Conservation (phyloP, 2,329 filamentous ascomycete species). For the Aspergillus spinulosporus region DNA sequence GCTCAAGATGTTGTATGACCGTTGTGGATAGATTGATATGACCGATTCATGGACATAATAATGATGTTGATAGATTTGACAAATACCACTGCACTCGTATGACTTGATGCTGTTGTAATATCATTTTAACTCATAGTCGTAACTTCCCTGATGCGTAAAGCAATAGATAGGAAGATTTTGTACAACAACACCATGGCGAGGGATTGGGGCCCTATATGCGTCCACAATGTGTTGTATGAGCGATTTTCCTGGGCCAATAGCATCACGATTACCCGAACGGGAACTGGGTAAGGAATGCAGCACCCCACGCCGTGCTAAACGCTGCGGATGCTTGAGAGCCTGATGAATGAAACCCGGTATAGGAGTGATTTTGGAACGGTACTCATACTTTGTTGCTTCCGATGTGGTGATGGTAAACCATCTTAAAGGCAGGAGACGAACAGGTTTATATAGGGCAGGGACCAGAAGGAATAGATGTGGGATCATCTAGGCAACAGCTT, state of each 20-base stretch:
- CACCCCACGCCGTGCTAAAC: conserved; percentile 1
- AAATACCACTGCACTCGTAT: conserved; percentile 13
- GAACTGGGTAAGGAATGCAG: not conserved
- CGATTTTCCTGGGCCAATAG: conserved; percentile 13
- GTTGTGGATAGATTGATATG: conserved; percentile 11
- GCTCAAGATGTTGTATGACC: conserved; percentile 4
- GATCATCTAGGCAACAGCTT: conserved; percentile 15
- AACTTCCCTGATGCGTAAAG: too few species aligned
- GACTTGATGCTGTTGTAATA: conserved; percentile 1
- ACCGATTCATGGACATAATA: conserved; percentile 14
- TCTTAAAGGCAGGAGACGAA: not conserved
- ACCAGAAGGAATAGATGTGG: not conserved
- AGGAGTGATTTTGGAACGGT: too few species aligned
- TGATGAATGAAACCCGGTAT: too few species aligned
- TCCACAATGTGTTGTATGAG: conserved; percentile 2
- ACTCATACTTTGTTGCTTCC: too few species aligned
- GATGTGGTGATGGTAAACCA: not conserved
- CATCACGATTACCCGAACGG: not conserved
- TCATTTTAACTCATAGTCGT: not conserved
- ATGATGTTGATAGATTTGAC: conserved; percentile 15
- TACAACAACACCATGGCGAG: not conserved
- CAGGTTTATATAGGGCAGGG: conserved; percentile 8
- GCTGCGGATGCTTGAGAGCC: not conserved
- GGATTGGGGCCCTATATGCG: not conserved
- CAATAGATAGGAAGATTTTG: too few species aligned